Evolutionary conservation across 805 yeast genomes (phyloP), one percentile per base, ranked within the genome.

Genomic region (Wickerhamiella bombiphila): DNA sequence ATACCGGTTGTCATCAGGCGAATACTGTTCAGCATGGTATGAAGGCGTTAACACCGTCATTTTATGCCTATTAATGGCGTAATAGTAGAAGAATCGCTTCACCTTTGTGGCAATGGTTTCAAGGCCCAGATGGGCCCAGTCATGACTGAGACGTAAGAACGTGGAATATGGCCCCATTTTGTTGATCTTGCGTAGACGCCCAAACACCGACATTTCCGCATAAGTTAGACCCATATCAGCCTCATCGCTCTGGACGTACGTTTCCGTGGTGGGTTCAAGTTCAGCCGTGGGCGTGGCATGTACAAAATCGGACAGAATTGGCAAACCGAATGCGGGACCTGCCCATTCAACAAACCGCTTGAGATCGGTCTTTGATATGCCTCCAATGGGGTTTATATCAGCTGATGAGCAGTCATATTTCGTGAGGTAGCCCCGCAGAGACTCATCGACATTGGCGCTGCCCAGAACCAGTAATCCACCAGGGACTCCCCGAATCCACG

Each of bases 151-250:
- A 53, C 85, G 82, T 52, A 86, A 64, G 56, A 91, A 91, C 93
- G 83, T 82, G 5, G 93, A 81, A 53, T 80, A 81, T 3, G 98
- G 98, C 1, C 99, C 99, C 60, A 94, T 81, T 60, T 86, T 86
- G 35, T 81, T 82, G 34, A 91, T 78, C 58, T 91, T 91, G 47
- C 99, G 71, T 43, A 91, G 67, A 42, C 80, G 69, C 11, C 99
- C 99, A 63, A 91, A 86, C 5, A 80, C 66, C 24, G 94, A 78
- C 42, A 91, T 68, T 55, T 91, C 98, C 46, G 86, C 93, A 52
- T 91, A 91, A 0, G 95, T 80, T 78, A 93, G 80, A 2, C 99
- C 99, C 99, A 91, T 91, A 54, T 91, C 99, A 11, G 72, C 75
- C 58, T 91, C 99, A 57, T 91, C 99, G 22, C 93, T 80, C 58